Evolutionary conservation across 768 basidiomycete species (phyloP).

Genomic region (Rhodosporidiobolus sp.): DNA sequence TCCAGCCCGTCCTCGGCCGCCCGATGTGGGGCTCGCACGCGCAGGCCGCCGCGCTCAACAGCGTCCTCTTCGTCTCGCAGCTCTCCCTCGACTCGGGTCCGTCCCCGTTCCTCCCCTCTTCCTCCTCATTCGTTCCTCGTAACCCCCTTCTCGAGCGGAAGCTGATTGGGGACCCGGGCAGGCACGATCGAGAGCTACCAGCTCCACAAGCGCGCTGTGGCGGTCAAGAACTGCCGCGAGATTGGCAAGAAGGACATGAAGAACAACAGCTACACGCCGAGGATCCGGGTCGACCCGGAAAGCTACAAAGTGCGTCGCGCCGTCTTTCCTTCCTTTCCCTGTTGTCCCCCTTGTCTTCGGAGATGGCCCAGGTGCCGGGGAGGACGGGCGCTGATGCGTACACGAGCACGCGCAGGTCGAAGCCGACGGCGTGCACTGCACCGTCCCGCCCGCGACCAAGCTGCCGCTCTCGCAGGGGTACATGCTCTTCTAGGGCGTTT

Average conservation of each 20-base stretch:
- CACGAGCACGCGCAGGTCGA: conserved; percentile 26
- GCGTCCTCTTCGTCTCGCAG: conserved; percentile 79
- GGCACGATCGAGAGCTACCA: conserved; percentile 65
- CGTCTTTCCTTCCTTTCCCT: not conserved
- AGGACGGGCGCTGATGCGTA: no score
- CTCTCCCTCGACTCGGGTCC: conserved; percentile 59
- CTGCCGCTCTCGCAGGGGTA: conserved; percentile 47
- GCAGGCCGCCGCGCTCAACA: conserved; percentile 74
- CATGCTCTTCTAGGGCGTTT: conserved; percentile 28
- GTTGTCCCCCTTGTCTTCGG: not conserved
- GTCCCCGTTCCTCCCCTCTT: conserved; percentile 16
- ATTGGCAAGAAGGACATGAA: conserved; percentile 89
- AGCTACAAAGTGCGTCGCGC: conserved; percentile 67
- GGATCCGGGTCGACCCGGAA: conserved; percentile 88
- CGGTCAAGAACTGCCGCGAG: conserved; percentile 70
- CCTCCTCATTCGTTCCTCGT: not conserved
- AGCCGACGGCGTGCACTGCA: conserved; percentile 53
- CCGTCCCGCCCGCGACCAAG: conserved; percentile 50
- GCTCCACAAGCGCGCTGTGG: conserved; percentile 67
- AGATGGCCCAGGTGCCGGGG: no score
- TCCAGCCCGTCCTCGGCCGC: conserved; percentile 78
- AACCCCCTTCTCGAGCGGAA: no score
- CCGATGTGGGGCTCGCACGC: conserved; percentile 92
- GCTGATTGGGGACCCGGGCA: no score
- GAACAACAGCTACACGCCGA: conserved; percentile 76